Evolutionary conservation across 106 monocot genomes (phyloP), one percentile per base, ranked within the genome.

Genomic region (Apostasia ramifera): DNA sequence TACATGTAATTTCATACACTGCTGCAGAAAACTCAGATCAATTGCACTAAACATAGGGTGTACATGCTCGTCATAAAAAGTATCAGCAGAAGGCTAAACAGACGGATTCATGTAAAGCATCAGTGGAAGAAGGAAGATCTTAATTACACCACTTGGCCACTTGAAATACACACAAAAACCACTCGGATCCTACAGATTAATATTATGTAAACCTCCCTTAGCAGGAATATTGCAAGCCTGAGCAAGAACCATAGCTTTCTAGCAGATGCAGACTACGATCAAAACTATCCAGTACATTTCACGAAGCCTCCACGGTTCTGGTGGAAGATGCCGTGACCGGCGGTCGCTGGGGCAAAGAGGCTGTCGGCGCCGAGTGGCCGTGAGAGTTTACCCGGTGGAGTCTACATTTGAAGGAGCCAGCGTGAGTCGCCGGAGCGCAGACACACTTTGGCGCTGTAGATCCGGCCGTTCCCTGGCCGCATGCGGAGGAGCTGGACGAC

Each of bases 341-440:
- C 44, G 42, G 62, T 44, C 44, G 62, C 42, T 8, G 65, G 40
- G 62, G 62, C 44, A 62, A 62, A 44, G 53, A 1, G 11, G 38
- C 38, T 1, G 73, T 3, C 45, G 76, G 53, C 41, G 80, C 47
- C 6, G 77, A 78, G 38, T 67, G 76, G 45, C 70, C 71, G 2
- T 77, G 69, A 57, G 78, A 66, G 50, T 81, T 81, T 66, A 55
- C 68, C 75, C 85, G 74, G 75, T 85, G 85, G 57, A 78, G 78
- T 9, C 81, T 71, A 61, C 85, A 85, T 78, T 81, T 85, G 81
- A 85, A 85, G 2, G 81, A 85, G 1, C 81, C 70, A 2, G 81
- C 72, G 11, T 85, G 85, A 3, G 85, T 81, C 3, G 85, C 42
- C 3, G 85, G 85, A 2, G 85, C 81, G 39, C 85, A 85, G 4